Evolutionary conservation across 176 grass and related monocot genomes (phyloP), one percentile per base, ranked within the genome.

Genomic region (Eremochloa ophiuroides): DNA sequence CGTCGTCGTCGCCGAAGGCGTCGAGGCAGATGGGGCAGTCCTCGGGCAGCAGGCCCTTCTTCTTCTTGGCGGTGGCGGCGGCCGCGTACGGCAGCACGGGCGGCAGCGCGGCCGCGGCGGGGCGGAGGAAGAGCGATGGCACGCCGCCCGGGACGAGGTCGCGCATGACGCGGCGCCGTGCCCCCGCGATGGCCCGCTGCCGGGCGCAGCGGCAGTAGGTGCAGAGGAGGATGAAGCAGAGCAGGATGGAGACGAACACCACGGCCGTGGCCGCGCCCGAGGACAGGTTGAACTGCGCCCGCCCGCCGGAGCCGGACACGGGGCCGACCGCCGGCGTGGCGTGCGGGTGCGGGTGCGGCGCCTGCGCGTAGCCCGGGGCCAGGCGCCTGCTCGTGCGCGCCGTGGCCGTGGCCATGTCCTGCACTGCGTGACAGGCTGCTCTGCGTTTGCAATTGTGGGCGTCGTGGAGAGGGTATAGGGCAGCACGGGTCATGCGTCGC

Each of bases 11-110:
- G 65, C n/a, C 61, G 70, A 89, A 94, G 71, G 78, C 65, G 62
- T 85, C 75, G 78, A 94, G 80, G 81, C 92, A 94, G 47, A 94
- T 62, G 27, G 76, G 83, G 73, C 89, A 94, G 60, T 94, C 92
- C 64, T 81, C 80, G 12, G 62, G 74, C n/a, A 41, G 0, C 56
- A 31, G 40, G 23, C 58, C 80, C 79, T 76, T 86, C 61, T 65
- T 78, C 26, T 20, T 31, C 7, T 12, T 31, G 33, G 22, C 76
- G 29, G 22, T 66, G 23, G 10, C 64, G 25, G 70, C 62, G 31
- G 10, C 18, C 0, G 65, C 42, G 79, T 91, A 94, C 40, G 74
- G 28, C 26, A 85, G 34, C 30, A 74, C 38, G 22, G 91, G 85
- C 35, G 90, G 91, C 18, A 68, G 71, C 55, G 37, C 27, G 51